Base-by-base conservation (phyloP, 129 eudicot species). In the Pseudognaphalium luteoalbum region DNA sequence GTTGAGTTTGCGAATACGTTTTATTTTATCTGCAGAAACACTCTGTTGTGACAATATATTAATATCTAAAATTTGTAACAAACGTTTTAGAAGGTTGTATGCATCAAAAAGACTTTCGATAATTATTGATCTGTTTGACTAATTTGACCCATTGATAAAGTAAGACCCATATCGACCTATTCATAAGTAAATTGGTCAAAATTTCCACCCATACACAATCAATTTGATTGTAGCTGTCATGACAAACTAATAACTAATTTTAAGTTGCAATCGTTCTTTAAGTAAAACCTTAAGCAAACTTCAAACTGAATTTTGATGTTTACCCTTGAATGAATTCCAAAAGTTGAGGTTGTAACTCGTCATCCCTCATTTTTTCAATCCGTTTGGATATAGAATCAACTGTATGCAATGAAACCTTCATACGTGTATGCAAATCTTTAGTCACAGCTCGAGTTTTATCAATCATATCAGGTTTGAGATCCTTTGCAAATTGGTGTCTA, bases 321-420 rank as follows among this genome's bases (percentile, higher is more conserved):
- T 78, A 93, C 98, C 97, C 98, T 58, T 87, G 90, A 77, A 93
- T 78, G 39, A 93, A 89, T 78, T 93, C 98, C 20, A 85, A 34
- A 47, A 90, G 88, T 81, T 93, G 98, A 10, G 98, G 98, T 68
- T 85, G 89, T 81, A 93, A 76, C 82, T 93, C 98, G 75, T 93
- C 92, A 3, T 90, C 98, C 78, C 98, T 85, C 91, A 93, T 90
- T 83, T 90, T 88, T 82, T 90, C 98, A 5, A 93, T 93, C 47
- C 98, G 74, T 81, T 90, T 93, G 20, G 98, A 86, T 52, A 93
- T 90, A n/a, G 96, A 80, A 81, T 88, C 91, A 71, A 93, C 97
- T 1, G 97, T 80, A 85, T 90, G 91, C 76, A 93, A 87, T 11
- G 97, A 92, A 7, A 93, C 98, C 76, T 79, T 81, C 54, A 88